Percentiles rank a stretch among this genome's conserved stretches.
These are phyloP conservation scores for Xylaria telfairii DNA, from an alignment of 495 filamentous ascomycete species.

Conservation along the genomic window DNA sequence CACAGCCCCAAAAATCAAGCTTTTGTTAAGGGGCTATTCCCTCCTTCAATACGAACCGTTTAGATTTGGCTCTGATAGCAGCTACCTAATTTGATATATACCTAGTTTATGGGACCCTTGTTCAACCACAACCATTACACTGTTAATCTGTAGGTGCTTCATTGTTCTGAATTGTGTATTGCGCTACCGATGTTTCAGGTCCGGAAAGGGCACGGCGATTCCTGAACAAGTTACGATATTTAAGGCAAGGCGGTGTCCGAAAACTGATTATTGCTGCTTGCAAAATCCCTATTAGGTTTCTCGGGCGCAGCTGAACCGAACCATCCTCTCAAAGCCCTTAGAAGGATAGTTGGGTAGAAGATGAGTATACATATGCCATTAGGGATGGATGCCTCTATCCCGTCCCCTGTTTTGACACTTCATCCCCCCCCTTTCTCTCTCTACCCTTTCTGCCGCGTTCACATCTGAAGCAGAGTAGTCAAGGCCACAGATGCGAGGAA, in stretches of 20 bases:
- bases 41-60: neutral
- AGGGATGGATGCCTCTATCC: neutral
- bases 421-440: neutral
- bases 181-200: neutral
- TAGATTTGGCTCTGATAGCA: neutral
- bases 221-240: neutral
- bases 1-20: constrained; percentile 40
- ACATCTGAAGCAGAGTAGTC: constrained; percentile 31
- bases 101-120: neutral
- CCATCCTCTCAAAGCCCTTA: neutral
- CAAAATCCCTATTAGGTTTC: neutral
- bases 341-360: neutral
- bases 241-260: constrained; percentile 6
- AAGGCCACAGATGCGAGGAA: constrained; percentile 29
- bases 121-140: neutral
- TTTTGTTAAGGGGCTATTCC: constrained; percentile 26
- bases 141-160: too few species aligned
- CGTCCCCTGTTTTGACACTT: too few species aligned
- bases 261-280: neutral
- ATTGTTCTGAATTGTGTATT: neutral
- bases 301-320: neutral
- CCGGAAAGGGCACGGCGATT: neutral
- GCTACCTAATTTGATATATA: neutral
- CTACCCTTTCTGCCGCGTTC: constrained; percentile 16
- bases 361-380: neutral